Conservation (phyloP, 2,329 filamentous ascomycete species). For the Neopestalotiopsis sp. region DNA sequence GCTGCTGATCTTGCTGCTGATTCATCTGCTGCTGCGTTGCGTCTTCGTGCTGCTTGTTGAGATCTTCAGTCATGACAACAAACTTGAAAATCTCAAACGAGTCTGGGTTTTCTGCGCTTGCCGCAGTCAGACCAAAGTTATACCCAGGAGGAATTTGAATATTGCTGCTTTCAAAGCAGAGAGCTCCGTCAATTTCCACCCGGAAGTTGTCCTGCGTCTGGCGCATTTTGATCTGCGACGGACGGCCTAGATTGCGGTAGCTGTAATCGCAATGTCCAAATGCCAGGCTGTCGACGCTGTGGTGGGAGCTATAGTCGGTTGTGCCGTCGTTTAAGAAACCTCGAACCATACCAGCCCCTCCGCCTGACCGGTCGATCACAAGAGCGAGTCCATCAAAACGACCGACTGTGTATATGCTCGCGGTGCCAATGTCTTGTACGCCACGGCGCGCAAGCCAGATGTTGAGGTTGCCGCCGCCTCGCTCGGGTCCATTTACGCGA, state of each 20-base stretch:
- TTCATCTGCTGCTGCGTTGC: slow-evolving; percentile 37
- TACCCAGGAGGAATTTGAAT: slow-evolving; percentile 81
- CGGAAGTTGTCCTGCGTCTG: slow-evolving; percentile 70
- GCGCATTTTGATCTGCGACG: slow-evolving; percentile 76
- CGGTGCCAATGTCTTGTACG: slow-evolving; percentile 65
- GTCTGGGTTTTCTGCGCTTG: slow-evolving; percentile 88
- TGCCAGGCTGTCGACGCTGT: slow-evolving; percentile 80
- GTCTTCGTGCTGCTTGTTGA: slow-evolving; percentile 37
- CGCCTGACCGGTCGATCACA: slow-evolving; percentile 83
- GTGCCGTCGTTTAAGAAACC: slow-evolving; percentile 94
- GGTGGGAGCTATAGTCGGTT: slow-evolving; percentile 77
- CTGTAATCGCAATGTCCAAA: slow-evolving; percentile 92
- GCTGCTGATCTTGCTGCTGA: slow-evolving; percentile 38
- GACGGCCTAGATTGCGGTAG: slow-evolving; percentile 89
- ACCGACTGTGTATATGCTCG: slow-evolving; percentile 83
- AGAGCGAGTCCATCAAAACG: slow-evolving; percentile 91
- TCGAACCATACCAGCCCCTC: slow-evolving; percentile 78
- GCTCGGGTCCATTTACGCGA: slow-evolving; percentile 82
- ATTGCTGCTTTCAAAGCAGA: slow-evolving; percentile 85
- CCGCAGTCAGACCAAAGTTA: slow-evolving; percentile 84
- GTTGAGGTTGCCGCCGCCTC: slow-evolving; percentile 87
- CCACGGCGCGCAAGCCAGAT: slow-evolving; percentile 86
- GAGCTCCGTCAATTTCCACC: slow-evolving; percentile 78
- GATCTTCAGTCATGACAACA: slow-evolving; percentile 66
- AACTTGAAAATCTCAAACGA: slow-evolving; percentile 94